Percentiles rank a stretch among this genome's conserved stretches.
phyloP scores from a whole-genome alignment of 2,329 filamentous ascomycete species.

The Arthrobotrys musiformis region DNA sequence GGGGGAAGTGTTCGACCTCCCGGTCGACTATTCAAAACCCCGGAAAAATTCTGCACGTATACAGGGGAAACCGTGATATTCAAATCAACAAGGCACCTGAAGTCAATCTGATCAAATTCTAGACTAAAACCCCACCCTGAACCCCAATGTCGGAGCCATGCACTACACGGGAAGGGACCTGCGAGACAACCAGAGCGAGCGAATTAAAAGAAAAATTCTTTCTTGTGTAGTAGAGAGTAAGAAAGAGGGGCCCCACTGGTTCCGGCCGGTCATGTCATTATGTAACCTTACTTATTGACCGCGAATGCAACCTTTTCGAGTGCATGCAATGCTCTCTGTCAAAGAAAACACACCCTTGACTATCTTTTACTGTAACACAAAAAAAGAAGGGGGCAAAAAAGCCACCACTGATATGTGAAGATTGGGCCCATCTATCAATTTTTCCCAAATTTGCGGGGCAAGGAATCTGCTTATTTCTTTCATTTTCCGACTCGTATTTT shows the following conservation, averaged over 20 bases:
- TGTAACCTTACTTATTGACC: slow-evolving; percentile 43
- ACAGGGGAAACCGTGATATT: slow-evolving; percentile 39
- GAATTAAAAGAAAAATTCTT: slow-evolving; percentile 50
- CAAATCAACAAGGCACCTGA: slow-evolving; percentile 26
- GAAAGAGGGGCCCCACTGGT: slow-evolving; percentile 17
- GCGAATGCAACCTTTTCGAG: slow-evolving; percentile 42
- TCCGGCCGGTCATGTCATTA: slow-evolving; percentile 19
- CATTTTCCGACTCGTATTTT: slow-evolving; percentile 44
- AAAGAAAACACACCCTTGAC: not conserved
- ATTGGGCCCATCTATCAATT: slow-evolving; percentile 8
- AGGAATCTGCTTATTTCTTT: slow-evolving; percentile 48
- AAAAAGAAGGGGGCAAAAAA: not conserved
- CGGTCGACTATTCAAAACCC: slow-evolving; percentile 24
- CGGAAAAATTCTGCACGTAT: slow-evolving; percentile 27
- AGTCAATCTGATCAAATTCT: slow-evolving; percentile 18
- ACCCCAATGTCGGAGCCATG: slow-evolving; percentile 35
- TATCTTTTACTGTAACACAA: slow-evolving; percentile 28
- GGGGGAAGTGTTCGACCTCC: slow-evolving; percentile 10
- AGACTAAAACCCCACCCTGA: slow-evolving; percentile 26
- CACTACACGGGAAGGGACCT: slow-evolving; percentile 22
- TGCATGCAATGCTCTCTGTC: not conserved
- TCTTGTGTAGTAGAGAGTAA: not conserved
- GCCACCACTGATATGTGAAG: slow-evolving; percentile 1
- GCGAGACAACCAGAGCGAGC: slow-evolving; percentile 28
- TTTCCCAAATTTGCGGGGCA: slow-evolving; percentile 22